A percentile compares a stretch with the other conserved stretches of the same genome.
These are phyloP conservation scores for Wickerhamiella azyma DNA, from an alignment of 805 yeast species.

Conservation along the genomic window DNA sequence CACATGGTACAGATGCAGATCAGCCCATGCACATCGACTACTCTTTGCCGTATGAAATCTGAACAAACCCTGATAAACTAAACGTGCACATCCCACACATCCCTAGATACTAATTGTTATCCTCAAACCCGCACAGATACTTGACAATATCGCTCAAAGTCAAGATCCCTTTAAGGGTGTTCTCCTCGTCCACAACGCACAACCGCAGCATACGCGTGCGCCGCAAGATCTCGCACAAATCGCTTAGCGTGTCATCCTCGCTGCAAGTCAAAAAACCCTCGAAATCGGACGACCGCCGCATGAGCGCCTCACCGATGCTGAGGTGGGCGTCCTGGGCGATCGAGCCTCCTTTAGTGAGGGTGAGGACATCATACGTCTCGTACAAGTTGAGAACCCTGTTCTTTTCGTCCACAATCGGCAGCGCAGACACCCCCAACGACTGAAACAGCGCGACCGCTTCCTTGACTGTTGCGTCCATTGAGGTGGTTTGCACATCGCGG, in stretches of 20 bases:
- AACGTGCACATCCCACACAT: no score
- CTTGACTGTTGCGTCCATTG: slow-evolving; percentile 82
- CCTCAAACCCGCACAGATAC: slow-evolving; percentile 28
- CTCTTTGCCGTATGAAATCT: no score
- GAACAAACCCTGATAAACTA: no score
- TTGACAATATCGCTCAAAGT: slow-evolving; percentile 82
- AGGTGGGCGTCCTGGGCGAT: slow-evolving; percentile 79
- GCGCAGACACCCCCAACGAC: slow-evolving; percentile 70
- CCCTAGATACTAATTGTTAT: no score
- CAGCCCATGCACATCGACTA: no score
- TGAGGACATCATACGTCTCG: slow-evolving; percentile 89
- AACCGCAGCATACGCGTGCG: slow-evolving; percentile 83
- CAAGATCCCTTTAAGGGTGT: slow-evolving; percentile 66
- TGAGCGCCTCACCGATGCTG: slow-evolving; percentile 89
- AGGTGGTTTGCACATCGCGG: slow-evolving; percentile 52
- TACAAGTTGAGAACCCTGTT: slow-evolving; percentile 69
- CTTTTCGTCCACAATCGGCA: slow-evolving; percentile 78
- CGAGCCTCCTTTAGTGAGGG: slow-evolving; percentile 77
- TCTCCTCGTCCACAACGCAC: slow-evolving; percentile 78
- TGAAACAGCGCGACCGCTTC: slow-evolving; percentile 80
- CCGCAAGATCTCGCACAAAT: slow-evolving; percentile 85
- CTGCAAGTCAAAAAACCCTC: slow-evolving; percentile 98
- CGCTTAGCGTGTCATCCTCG: slow-evolving; percentile 66
- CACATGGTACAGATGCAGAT: no score
- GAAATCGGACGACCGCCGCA: slow-evolving; percentile 88